Conservation (phyloP, 73 alveolate genomes). For the Effrenium voratum region DNA sequence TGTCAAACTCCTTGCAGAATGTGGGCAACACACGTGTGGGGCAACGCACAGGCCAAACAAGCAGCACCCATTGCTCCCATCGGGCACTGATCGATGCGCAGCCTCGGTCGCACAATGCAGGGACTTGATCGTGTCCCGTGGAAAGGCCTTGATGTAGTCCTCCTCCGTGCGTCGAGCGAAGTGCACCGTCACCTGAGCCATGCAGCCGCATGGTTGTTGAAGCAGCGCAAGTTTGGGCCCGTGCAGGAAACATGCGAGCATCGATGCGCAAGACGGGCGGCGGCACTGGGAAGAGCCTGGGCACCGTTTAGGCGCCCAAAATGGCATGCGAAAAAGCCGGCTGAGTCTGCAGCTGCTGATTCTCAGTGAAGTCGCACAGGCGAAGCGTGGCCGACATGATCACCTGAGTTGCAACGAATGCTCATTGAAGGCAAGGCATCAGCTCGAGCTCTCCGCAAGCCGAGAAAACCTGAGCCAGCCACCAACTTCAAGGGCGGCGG, state of each 20-base stretch:
- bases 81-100: constrained; percentile 44
- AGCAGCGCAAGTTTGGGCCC: neutral
- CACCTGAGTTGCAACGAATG: neutral
- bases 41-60: neutral
- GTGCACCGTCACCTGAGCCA: constrained; percentile 70
- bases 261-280: constrained; percentile 89
- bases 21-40: too few relatives aligned
- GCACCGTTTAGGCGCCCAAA: neutral
- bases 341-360: constrained; percentile 38
- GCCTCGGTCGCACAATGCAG: neutral
- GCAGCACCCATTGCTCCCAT: neutral
- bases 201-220: neutral
- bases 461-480: neutral
- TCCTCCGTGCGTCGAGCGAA: constrained; percentile 81
- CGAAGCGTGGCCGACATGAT: constrained; percentile 90
- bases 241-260: constrained; percentile 70
- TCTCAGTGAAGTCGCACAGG: constrained; percentile 73
- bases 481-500: constrained; percentile 84
- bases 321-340: neutral
- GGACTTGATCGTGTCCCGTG: neutral
- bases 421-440: neutral
- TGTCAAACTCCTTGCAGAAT: too few relatives aligned
- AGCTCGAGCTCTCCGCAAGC: neutral
- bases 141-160: constrained; percentile 66
- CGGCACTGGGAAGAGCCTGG: constrained; percentile 78